Base-by-base conservation (phyloP, 331 rosid genomes). In the Malus hybrid region DNA sequence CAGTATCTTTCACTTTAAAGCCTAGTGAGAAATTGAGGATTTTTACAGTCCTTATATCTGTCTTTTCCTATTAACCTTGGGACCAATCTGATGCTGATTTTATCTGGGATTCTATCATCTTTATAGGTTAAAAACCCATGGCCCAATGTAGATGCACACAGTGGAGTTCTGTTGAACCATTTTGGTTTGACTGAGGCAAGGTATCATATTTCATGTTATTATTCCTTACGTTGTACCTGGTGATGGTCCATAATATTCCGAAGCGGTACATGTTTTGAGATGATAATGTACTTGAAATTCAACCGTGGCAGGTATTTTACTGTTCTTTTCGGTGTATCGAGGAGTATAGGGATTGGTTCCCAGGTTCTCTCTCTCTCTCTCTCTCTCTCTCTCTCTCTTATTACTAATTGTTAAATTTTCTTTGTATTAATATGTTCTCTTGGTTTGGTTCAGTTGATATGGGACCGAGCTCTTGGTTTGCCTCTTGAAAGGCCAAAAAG, bases 81-180 rank as follows among this genome's bases (percentile, higher is more conserved):
- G 73, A 69, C 36, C 78, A 64, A 76, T 67, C 63, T 24, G 9
- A 67, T 58, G 82, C 32, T 77, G 78, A 24, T 66, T 82, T 42
- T 72, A 39, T 70, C 61, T 68, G 71, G 44, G 71, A 46, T 64
- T 77, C 63, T 66, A 71, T 50, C 57, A 19, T 42, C 11, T 66
- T 64, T 86, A 78, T 80, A 95, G 99, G 99, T 95, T 42, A 92
- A 95, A 88, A 95, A 92, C 77, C 99, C 99, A 57, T 95, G 97
- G 99, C 99, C 99, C 57, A 95, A 95, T 53, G 97, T 95, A 78
- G 99, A 95, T 86, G 99, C 99, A 81, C 99, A 95, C 82, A 92
- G 97, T 86, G 97, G 99, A 46, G 97, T 95, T 67, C 84, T 92
- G 71, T 80, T 95, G 82, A 95, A 90, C 88, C 81, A 95, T 82